These are phyloP conservation scores for Seiridium unicorne DNA, from an alignment of 2,329 filamentous ascomycete species.

Conservation along the genomic window DNA sequence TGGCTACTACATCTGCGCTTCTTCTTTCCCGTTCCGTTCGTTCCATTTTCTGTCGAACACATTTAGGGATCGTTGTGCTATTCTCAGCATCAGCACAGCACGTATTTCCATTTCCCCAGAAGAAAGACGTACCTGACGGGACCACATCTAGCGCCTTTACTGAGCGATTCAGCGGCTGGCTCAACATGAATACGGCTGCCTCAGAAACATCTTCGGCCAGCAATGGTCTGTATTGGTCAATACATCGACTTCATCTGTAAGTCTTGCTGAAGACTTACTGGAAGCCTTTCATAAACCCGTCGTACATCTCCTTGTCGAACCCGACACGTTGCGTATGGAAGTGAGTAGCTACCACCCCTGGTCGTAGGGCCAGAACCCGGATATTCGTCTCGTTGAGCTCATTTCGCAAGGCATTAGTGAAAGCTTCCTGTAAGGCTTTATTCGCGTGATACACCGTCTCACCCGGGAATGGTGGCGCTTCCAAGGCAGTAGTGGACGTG, in stretches of 20 bases:
- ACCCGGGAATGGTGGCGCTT: conserved; percentile 45
- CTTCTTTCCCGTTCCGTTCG: background rate
- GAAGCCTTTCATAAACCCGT: conserved; percentile 43
- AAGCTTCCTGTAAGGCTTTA: conserved; percentile 46
- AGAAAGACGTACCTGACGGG: background rate
- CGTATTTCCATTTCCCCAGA: background rate
- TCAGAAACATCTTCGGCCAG: background rate
- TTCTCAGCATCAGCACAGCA: background rate
- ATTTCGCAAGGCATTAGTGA: conserved; percentile 45
- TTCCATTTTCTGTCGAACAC: conserved; percentile 3
- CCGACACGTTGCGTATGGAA: conserved; percentile 46
- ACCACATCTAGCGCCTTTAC: conserved; percentile 1
- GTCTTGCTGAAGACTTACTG: conserved; percentile 18
- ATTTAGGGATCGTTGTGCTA: background rate
- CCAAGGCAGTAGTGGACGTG: conserved; percentile 43
- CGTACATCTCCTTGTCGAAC: conserved; percentile 37
- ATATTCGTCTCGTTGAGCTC: conserved; percentile 46
- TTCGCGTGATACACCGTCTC: conserved; percentile 48
- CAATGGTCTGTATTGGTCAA: background rate
- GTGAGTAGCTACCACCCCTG: conserved; percentile 45
- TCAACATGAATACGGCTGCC: background rate
- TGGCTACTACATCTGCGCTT: background rate
- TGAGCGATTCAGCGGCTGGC: background rate
- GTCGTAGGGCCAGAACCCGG: conserved; percentile 42
- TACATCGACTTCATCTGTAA: background rate